Conservation (phyloP, 176 grass and related monocot species). For the Juncus effusus region DNA sequence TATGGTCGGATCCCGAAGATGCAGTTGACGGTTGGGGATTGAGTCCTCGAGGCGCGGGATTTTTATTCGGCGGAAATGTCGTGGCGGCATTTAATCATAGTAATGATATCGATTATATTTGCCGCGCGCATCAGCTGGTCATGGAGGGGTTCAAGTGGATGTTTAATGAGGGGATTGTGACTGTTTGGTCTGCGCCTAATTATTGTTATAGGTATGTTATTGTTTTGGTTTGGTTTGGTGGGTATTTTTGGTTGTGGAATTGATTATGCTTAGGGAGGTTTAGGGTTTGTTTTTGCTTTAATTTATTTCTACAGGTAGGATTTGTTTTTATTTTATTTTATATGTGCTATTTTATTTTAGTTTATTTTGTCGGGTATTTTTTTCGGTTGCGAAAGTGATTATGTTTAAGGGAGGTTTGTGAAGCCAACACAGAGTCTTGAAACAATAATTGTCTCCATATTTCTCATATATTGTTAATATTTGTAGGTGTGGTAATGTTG, state of each 20-base stretch:
- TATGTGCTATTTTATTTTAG: background rate
- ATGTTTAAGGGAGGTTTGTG: too few species aligned
- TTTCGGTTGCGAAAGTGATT: background rate
- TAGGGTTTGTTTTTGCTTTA: too few species aligned
- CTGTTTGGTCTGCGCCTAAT: constrained; percentile 98
- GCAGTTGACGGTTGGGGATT: constrained; percentile 90
- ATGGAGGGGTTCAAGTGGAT: constrained; percentile 99
- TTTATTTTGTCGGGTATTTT: constrained; percentile 4
- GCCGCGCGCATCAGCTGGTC: constrained; percentile 93
- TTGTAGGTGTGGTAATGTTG: constrained; percentile 96
- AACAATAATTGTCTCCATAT: background rate
- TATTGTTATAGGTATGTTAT: constrained; percentile 89
- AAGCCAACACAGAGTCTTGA: too few species aligned
- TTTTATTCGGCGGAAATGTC: constrained; percentile 86
- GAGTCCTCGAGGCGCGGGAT: constrained; percentile 94
- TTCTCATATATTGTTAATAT: constrained; percentile 2
- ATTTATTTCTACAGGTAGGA: background rate
- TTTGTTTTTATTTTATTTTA: constrained; percentile 12
- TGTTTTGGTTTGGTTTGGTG: too few species aligned
- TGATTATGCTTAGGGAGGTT: too few species aligned
- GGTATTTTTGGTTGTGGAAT: too few species aligned
- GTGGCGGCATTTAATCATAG: constrained; percentile 84
- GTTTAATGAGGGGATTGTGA: constrained; percentile 97
- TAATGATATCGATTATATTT: constrained; percentile 98
- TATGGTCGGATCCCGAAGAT: constrained; percentile 99